Evolutionary conservation across 2,329 filamentous ascomycete genomes (phyloP), one percentile per base, ranked within the genome.

Genomic region (Leptographium galeiforme): DNA sequence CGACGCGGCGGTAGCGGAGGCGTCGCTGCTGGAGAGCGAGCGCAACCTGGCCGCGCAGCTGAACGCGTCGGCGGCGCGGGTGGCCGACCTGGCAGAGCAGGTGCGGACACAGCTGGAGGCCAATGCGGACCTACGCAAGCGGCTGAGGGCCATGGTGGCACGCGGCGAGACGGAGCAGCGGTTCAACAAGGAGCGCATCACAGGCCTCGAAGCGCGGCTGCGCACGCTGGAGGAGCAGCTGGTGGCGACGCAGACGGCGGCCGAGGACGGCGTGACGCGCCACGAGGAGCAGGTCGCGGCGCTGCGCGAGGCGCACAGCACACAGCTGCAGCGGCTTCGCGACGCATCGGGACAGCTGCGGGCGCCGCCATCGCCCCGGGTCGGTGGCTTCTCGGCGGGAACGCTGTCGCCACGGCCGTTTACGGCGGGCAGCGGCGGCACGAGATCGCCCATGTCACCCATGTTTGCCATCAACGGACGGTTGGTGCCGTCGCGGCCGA

Each of bases 91-190:
- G 19, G 87, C 88, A 8, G 72, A 74, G 41, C 84, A 94, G 64
- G 89, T 96, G 30, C 82, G 84, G 53, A 75, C 82, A 53, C 91
- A 96, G 67, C 76, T 97, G 44, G 73, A 82, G n/a, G 78, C 79
- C 36, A 97, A 97, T 67, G 75, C 78, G 40, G 75, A 79, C 33
- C 75, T 98, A 50, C 84, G 89, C 54, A 73, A 79, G 53, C 85
- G 91, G 44, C 81, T 98, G 2, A 74, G 84, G 8, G 79, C 87
- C 19, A 89, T 90, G 1, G 87, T 97, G 40, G 74, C 81, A 51
- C 86, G 89, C 58, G 90, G 91, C 54, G 91, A 97, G 62, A 76
- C 77, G 36, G 88, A 93, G 61, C 90, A 95, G 65, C 83, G 84
- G 62, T 72, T 82, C 56, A 94, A 89, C 57, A 86, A 86, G 14